Conservation (phyloP, 129 eudicot species). For the Apium graveolens region DNA sequence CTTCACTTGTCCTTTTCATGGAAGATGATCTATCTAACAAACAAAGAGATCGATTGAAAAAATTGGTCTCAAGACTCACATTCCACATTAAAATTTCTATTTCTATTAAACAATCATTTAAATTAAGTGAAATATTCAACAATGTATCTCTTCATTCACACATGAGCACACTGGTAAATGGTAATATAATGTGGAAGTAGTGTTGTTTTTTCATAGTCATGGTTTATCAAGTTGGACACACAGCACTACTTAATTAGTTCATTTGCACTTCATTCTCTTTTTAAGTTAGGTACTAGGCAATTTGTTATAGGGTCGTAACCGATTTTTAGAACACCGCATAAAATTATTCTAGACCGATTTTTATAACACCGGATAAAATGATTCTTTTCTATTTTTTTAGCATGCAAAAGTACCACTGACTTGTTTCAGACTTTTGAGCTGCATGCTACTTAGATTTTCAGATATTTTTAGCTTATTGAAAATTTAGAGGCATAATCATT, state of each 20-base stretch:
- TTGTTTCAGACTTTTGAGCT: not conserved
- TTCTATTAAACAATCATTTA: not conserved
- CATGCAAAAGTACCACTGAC: not conserved
- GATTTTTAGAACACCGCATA: no score
- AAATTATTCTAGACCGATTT: no score
- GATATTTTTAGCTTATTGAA: not conserved
- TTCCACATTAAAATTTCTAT: not conserved
- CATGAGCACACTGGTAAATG: not conserved
- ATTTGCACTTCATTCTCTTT: conserved; percentile 1
- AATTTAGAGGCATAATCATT: not conserved
- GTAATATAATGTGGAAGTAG: not conserved
- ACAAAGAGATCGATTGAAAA: not conserved
- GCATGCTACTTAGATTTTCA: not conserved
- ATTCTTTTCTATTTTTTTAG: not conserved
- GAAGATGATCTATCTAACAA: not conserved
- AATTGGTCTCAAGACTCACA: not conserved
- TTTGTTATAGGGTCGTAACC: no score
- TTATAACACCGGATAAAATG: no score
- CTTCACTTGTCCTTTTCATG: not conserved
- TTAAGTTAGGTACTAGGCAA: not conserved
- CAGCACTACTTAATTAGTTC: not conserved
- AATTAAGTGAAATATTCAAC: not conserved
- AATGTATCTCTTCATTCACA: not conserved
- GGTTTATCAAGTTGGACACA: not conserved
- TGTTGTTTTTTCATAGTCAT: not conserved